A percentile compares a stretch with the other conserved stretches of the same genome.
Evolutionary conservation across 140 eudicot species (phyloP).

Genomic region (Cichorium intybus): DNA sequence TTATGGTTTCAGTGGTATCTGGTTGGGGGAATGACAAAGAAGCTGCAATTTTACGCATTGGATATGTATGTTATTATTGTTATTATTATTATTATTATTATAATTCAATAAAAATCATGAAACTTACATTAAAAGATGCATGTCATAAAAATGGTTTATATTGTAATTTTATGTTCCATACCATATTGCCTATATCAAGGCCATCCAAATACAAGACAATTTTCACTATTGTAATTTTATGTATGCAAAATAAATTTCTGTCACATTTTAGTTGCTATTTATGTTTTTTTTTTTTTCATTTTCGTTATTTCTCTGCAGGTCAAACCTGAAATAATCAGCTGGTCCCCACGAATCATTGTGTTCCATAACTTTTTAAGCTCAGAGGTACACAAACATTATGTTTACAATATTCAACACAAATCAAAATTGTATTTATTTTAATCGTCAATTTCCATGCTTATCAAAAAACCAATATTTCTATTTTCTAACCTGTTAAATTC

Average conservation of each 20-base stretch:
- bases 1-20: constrained; percentile 46
- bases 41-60: constrained; percentile 68
- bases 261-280: background rate
- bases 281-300: background rate
- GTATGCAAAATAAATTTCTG: background rate
- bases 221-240: background rate
- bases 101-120: background rate
- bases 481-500: background rate
- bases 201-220: too few relatives aligned
- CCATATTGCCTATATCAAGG: too few relatives aligned
- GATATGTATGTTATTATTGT: constrained; percentile 61
- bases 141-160: too few relatives aligned
- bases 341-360: constrained; percentile 84
- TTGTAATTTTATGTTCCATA: background rate
- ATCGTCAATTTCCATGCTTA: background rate
- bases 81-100: background rate
- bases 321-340: constrained; percentile 87
- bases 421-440: background rate
- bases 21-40: constrained; percentile 88
- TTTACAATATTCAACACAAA: background rate
- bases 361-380: constrained; percentile 76
- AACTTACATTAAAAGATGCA: too few relatives aligned
- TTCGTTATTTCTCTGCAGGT: constrained; percentile 53
- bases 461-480: background rate
- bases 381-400: constrained; percentile 51